Conservation (phyloP, 2,329 filamentous ascomycete genomes). For the Monilinia aucupariae region DNA sequence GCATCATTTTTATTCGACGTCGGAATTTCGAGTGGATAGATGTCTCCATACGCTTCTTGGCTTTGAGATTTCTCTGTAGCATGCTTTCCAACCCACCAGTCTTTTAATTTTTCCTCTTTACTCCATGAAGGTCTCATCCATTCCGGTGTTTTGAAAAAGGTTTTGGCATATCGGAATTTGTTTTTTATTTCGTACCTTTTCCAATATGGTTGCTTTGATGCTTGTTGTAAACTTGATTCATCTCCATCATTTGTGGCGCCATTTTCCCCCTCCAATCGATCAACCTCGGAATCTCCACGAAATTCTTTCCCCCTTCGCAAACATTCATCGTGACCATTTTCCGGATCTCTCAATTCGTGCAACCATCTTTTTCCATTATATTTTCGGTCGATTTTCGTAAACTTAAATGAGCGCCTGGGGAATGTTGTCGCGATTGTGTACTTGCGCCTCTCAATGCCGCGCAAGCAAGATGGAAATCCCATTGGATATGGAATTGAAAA, state of each 20-base stretch:
- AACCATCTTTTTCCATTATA: conserved; percentile 1
- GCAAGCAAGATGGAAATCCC: conserved; percentile 3
- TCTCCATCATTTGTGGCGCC: background rate
- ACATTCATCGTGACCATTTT: background rate
- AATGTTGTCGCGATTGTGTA: background rate
- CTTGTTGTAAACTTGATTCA: background rate
- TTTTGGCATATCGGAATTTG: background rate
- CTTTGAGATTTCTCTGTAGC: conserved; percentile 6
- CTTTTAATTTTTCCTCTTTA: background rate
- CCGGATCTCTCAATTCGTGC: background rate
- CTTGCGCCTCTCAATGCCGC: conserved; percentile 3
- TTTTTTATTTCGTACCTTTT: conserved; percentile 1
- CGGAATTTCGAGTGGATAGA: conserved; percentile 7
- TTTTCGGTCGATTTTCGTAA: background rate
- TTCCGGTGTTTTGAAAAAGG: background rate
- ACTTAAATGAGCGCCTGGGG: background rate
- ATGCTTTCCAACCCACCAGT: conserved; percentile 5
- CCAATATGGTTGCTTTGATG: background rate
- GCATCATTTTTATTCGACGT: background rate
- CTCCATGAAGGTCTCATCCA: conserved; percentile 8
- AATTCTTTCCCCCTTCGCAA: background rate
- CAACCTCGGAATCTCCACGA: no score
- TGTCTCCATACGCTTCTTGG: conserved; percentile 12
- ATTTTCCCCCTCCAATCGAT: background rate
- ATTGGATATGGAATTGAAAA: background rate